Conservation (phyloP, 1,284 basidiomycete genomes). For the Heliocybe sulcata region DNA sequence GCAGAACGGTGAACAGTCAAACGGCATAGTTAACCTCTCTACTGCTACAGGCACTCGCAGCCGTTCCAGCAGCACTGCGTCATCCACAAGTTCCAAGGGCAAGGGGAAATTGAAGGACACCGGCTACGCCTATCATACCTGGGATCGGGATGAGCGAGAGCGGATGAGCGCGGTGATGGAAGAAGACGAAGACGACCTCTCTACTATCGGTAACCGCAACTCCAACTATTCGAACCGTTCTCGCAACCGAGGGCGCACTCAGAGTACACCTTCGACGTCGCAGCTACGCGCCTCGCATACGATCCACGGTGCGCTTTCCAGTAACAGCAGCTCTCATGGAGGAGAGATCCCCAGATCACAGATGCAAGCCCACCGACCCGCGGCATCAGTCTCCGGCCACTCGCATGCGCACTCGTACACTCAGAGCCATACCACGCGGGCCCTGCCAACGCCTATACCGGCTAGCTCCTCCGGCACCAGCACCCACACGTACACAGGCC, state of each 20-base stretch:
- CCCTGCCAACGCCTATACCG: conserved; percentile 4
- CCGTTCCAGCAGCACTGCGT: conserved; percentile 9
- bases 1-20: conserved; percentile 21
- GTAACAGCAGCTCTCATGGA: not conserved
- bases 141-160: conserved; percentile 8
- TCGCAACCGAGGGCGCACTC: not conserved
- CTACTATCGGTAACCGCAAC: conserved; percentile 14
- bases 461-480: not conserved
- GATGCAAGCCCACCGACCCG: not conserved
- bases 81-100: not conserved
- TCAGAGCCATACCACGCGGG: not conserved
- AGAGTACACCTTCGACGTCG: not conserved
- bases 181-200: conserved; percentile 28
- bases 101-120: not conserved
- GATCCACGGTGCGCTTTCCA: not conserved
- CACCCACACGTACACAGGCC: conserved; percentile 41
- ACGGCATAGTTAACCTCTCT: conserved; percentile 13
- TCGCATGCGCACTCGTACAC: not conserved
- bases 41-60: conserved; percentile 12
- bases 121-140: not conserved
- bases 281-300: not conserved
- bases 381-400: not conserved
- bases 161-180: conserved; percentile 38
- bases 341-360: not conserved
- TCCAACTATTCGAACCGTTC: not conserved